phyloP scores from a whole-genome alignment of 106 monocot species.

The Allium sativum region DNA sequence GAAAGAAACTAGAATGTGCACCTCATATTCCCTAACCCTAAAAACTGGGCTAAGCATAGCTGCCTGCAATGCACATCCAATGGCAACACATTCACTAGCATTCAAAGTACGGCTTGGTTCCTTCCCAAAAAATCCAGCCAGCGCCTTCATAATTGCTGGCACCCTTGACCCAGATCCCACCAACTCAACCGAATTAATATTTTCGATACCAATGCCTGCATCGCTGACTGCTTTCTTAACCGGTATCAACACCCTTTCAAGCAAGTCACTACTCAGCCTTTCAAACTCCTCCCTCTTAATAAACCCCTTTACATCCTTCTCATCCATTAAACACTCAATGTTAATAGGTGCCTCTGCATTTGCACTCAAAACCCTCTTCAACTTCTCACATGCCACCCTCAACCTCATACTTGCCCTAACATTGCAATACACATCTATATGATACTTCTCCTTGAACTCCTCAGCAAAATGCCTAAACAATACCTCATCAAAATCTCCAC shows the following conservation, averaged over 20 bases:
- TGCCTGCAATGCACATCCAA: slow-evolving; percentile 70
- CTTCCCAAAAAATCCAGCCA: slow-evolving; percentile 44
- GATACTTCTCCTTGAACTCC: slow-evolving; percentile 50
- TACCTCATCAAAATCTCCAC: slow-evolving; percentile 84
- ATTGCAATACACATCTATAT: slow-evolving; percentile 57
- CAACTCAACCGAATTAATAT: slow-evolving; percentile 67
- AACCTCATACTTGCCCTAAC: slow-evolving; percentile 48
- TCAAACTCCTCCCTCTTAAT: slow-evolving; percentile 90
- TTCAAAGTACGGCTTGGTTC: slow-evolving; percentile 61
- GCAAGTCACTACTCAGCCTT: slow-evolving; percentile 47
- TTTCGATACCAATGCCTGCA: slow-evolving; percentile 29
- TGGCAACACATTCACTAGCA: slow-evolving; percentile 75
- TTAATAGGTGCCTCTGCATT: slow-evolving; percentile 57
- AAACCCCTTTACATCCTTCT: slow-evolving; percentile 83
- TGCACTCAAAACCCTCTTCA: slow-evolving; percentile 88
- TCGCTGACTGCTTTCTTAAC: slow-evolving; percentile 49
- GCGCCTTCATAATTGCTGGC: slow-evolving; percentile 43
- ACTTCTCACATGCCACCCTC: slow-evolving; percentile 68
- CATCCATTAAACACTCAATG: slow-evolving; percentile 97
- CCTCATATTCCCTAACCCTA: slow-evolving; percentile 79
- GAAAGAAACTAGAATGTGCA: not conserved
- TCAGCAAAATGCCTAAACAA: slow-evolving; percentile 52
- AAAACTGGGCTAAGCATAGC: slow-evolving; percentile 73
- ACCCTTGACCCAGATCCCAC: slow-evolving; percentile 89
- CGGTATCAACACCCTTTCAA: slow-evolving; percentile 50